phyloP scores from a whole-genome alignment of 2,329 filamentous ascomycete genomes.

The Plenodomus tracheiphilus region DNA sequence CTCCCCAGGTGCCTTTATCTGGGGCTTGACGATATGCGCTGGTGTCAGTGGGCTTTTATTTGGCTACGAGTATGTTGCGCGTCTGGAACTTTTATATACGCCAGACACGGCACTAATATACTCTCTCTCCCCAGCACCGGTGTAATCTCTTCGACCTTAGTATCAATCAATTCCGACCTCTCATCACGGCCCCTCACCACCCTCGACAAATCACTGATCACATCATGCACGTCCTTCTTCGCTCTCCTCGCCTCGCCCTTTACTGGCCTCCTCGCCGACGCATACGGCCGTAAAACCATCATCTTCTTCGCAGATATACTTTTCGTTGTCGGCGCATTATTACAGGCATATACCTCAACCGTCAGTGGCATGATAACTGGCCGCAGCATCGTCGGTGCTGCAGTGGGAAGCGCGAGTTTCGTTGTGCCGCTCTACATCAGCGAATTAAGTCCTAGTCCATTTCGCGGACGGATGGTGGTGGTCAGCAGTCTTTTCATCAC shows the following conservation, averaged over 20 bases:
- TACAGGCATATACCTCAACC: slow-evolving; percentile 63
- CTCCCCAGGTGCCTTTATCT: slow-evolving; percentile 52
- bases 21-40: slow-evolving; percentile 60
- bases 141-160: slow-evolving; percentile 63
- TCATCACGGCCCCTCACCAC: slow-evolving; percentile 55
- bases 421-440: slow-evolving; percentile 79
- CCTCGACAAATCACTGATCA: slow-evolving; percentile 62
- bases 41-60: slow-evolving; percentile 63
- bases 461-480: slow-evolving; percentile 79
- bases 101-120: too few species aligned
- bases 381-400: slow-evolving; percentile 69
- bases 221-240: slow-evolving; percentile 60
- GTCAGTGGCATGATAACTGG: slow-evolving; percentile 70
- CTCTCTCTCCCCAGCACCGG: too few species aligned
- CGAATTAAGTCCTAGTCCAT: slow-evolving; percentile 76
- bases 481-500: slow-evolving; percentile 83
- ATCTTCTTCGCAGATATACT: slow-evolving; percentile 68
- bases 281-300: slow-evolving; percentile 77
- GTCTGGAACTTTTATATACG: not conserved
- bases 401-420: slow-evolving; percentile 76
- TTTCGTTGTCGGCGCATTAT: slow-evolving; percentile 68
- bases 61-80: slow-evolving; percentile 61
- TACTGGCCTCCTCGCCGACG: slow-evolving; percentile 66
- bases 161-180: slow-evolving; percentile 59
- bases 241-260: slow-evolving; percentile 61